Conservation (phyloP, 306 rosid species). For the Oemleria cerasiformis region DNA sequence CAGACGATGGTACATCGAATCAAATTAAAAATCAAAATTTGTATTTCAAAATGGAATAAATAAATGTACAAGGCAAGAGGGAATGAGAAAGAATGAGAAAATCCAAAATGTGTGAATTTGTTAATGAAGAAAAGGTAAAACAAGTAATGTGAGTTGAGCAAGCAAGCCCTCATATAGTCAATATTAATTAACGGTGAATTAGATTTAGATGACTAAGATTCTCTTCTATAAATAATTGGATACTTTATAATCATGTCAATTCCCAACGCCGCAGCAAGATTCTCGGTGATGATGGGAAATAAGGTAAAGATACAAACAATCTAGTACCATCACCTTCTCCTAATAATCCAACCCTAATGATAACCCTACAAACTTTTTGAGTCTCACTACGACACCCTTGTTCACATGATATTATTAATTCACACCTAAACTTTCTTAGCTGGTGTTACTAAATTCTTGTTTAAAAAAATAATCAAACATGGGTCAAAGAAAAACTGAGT, state of each 20-base stretch:
- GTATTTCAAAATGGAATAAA: neutral
- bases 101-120: neutral
- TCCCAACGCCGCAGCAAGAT: conserved; percentile 48
- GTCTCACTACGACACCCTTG: too few relatives aligned
- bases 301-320: conserved; percentile 14
- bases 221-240: conserved; percentile 1
- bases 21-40: neutral
- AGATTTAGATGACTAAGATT: neutral
- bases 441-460: neutral
- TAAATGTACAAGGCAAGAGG: neutral
- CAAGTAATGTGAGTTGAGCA: neutral
- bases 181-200: conserved; percentile 3
- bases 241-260: conserved; percentile 15
- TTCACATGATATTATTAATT: too few relatives aligned
- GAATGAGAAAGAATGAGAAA: neutral
- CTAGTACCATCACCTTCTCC: conserved; percentile 26
- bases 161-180: neutral
- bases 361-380: neutral
- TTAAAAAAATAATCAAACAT: neutral
- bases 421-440: too few relatives aligned
- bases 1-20: neutral
- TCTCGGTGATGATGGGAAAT: conserved; percentile 36
- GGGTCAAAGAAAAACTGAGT: neutral
- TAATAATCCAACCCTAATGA: neutral
- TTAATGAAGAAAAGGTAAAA: neutral